These are phyloP conservation scores for Casuarina cunninghamiana DNA, from an alignment of 306 rosid species.

Conservation along the genomic window DNA sequence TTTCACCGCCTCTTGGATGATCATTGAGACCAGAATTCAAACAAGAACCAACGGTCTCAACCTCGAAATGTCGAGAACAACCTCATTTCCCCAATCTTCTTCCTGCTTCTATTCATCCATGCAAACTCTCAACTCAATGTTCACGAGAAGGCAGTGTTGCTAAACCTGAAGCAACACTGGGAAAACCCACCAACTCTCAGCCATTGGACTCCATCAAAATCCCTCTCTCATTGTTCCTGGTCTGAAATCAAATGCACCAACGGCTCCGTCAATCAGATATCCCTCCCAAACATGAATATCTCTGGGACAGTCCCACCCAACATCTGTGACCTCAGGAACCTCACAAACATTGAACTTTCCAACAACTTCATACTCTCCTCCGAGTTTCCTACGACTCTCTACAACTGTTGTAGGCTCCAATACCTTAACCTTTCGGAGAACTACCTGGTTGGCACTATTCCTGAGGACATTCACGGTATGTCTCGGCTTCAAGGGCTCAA, in stretches of 20 bases:
- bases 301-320: slow-evolving; percentile 45
- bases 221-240: slow-evolving; percentile 57
- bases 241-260: slow-evolving; percentile 49
- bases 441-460: slow-evolving; percentile 50
- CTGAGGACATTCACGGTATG: slow-evolving; percentile 44
- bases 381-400: slow-evolving; percentile 51
- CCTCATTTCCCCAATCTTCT: not conserved
- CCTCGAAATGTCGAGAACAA: not conserved
- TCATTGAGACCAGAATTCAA: slow-evolving; percentile 30
- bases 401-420: slow-evolving; percentile 51
- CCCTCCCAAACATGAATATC: slow-evolving; percentile 18
- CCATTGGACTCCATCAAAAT: slow-evolving; percentile 50
- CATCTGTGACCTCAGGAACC: slow-evolving; percentile 66
- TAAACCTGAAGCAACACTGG: slow-evolving; percentile 45
- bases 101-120: slow-evolving; percentile 22
- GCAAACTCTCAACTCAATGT: slow-evolving; percentile 43
- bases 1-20: not conserved
- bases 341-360: slow-evolving; percentile 43
- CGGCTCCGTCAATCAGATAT: slow-evolving; percentile 42
- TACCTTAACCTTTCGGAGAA: slow-evolving; percentile 48
- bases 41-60: slow-evolving; percentile 36
- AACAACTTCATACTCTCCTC: slow-evolving; percentile 33
- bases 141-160: slow-evolving; percentile 46
- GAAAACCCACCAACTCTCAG: slow-evolving; percentile 35
- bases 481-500: slow-evolving; percentile 37